Evolutionary conservation across 83 land plant genomes (phyloP), one percentile per base, ranked within the genome.

Genomic region (Picea abies): DNA sequence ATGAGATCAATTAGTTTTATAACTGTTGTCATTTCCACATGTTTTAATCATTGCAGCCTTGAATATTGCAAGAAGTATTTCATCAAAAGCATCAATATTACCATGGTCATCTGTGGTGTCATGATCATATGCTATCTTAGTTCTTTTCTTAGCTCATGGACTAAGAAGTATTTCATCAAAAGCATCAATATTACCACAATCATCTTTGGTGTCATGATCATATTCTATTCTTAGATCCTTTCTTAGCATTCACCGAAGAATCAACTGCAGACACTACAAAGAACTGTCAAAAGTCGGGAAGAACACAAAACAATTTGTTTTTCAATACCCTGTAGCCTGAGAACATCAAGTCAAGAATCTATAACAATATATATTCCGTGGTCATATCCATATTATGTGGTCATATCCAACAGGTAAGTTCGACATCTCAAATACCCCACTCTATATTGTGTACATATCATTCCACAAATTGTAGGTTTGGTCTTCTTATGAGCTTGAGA

Each of bases 41-140:
- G 84, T 49, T 73, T 84, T 87, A 29, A 75, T 66, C 69, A 91
- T 85, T 44, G 90, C 94, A 80, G 90, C 88, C 69, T 96, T 88
- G 62, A 94, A 96, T 84, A 98, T 98, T 78, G 86, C 82, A 32
- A 98, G 89, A 73, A 98, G 95, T 61, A 89, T 88, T 15, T 87
- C 93, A 84, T 94, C 93, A 75, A 90, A 86, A 78, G 87, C 84
- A 71, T 87, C 84, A 79, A 87, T 81, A 65, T 90, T 90, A 69
- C 86, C 83, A 77, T 81, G 26, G 39, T 83, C 89, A 16, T 78
- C 83, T 10, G 89, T 68, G 62, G 88, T 76, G 79, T 86, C 92
- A 84, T 88, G 78, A 41, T 87, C 88, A 67, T 84, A 87, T 84
- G 90, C 93, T 69, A 91, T 93, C 79, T 90, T 61, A 97, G 85